Base-by-base conservation (phyloP, 2,329 filamentous ascomycete genomes). In the Ascochyta rabiei region DNA sequence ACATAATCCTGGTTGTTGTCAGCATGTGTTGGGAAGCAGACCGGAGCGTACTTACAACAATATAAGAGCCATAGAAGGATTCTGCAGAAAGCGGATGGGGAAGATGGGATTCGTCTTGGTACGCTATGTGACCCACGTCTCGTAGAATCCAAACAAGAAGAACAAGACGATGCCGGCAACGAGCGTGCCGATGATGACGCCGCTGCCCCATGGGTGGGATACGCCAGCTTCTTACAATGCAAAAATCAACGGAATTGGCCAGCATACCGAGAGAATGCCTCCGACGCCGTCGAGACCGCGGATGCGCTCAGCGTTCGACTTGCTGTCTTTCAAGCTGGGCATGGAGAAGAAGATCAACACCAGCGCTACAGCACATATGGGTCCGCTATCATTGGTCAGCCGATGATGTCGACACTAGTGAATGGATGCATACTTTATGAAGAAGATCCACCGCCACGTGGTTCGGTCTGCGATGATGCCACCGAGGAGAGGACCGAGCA, bases 401-500 rank as follows among this genome's bases (percentile, higher is more conserved):
- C 9, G 40, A 10, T 9, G 6, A 16, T 9, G 3, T 16, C 9
- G 9, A 45, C 34, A n/a, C 31, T 39, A 33, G 24, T 18, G 28
- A 16, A 66, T 2, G 15, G 15, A 34, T 10, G 8, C 74, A 31
- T 42, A 80, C 78, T 82, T 81, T 3, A 82, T 69, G 33, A 76
- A 74, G 57, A 81, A 81, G 2, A 81, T 77, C 79, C 79, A 79
- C 60, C 77, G 64, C 79, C 78, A 81, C 0, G 68, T 76, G 0
- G 73, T 69, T 10, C 73, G 59, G 40, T 76, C 71, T 7, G 68
- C 70, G 6, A 82, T 79, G 8, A 71, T 68, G 3, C 80, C 80
- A 1, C 79, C 79, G 0, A 81, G 61, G 8, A 81, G 53, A 2
- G 78, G 79, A 0, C 79, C 79, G 0, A 80, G 61, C 0, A 79